Conservation (phyloP, 805 yeast species). For the Lipomyces kockii region DNA sequence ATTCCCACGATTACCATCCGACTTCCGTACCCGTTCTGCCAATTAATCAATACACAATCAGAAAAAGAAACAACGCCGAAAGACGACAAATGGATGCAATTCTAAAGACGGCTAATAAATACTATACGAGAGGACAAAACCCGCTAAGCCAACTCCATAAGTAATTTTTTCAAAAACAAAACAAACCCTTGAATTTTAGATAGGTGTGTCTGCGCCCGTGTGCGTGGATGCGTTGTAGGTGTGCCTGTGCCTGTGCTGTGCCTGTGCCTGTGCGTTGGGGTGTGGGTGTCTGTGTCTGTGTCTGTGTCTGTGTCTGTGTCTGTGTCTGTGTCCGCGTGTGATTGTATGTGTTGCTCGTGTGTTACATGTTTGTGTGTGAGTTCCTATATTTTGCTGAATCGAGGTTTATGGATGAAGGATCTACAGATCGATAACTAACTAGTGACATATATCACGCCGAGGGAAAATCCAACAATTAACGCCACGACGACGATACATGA, state of each 20-base stretch:
- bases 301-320: too few species aligned
- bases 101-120: neutral
- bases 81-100: neutral
- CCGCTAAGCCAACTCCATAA: neutral
- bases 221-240: too few species aligned
- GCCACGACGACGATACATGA: slow-evolving; percentile 23
- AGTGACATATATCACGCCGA: slow-evolving; percentile 33
- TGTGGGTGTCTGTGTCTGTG: too few species aligned
- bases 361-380: neutral
- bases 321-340: too few species aligned
- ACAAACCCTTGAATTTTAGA: neutral
- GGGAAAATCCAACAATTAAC: slow-evolving; percentile 29
- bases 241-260: too few species aligned
- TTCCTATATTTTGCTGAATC: neutral
- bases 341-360: neutral
- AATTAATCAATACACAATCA: neutral
- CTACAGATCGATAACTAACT: neutral
- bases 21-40: neutral
- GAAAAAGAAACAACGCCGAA: neutral
- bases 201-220: too few species aligned
- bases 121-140: neutral
- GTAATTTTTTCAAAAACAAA: neutral
- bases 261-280: too few species aligned
- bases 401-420: neutral
- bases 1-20: neutral